phyloP scores from a whole-genome alignment of 805 yeast species.

The Pichia cabralensis region DNA sequence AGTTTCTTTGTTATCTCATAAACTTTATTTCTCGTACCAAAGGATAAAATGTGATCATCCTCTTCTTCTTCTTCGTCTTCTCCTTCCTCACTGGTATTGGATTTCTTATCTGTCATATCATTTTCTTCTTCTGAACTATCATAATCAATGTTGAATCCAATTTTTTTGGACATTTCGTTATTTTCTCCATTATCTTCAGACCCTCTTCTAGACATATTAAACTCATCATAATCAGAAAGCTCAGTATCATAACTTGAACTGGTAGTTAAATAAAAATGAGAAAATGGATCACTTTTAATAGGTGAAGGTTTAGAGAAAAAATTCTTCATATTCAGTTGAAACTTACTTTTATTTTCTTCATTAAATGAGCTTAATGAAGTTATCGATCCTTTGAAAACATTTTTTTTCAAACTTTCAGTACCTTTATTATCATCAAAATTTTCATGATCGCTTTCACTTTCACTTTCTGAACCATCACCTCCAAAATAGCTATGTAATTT shows the following conservation, averaged over 20 bases:
- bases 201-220: conserved; percentile 1
- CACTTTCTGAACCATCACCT: conserved; percentile 15
- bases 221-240: conserved; percentile 1
- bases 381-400: conserved; percentile 9
- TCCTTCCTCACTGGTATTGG: too few relatives aligned
- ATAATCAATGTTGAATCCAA: too few relatives aligned
- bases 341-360: conserved; percentile 11
- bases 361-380: conserved; percentile 14
- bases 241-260: conserved; percentile 2
- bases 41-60: conserved; percentile 10
- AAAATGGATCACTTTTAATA: conserved; percentile 8
- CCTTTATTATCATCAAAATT: neutral
- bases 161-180: too few relatives aligned
- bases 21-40: conserved; percentile 7
- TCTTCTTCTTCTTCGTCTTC: too few relatives aligned
- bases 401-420: conserved; percentile 1
- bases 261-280: conserved; percentile 10
- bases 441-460: conserved; percentile 4
- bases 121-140: too few relatives aligned
- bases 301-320: conserved; percentile 8
- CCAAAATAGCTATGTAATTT: conserved; percentile 25
- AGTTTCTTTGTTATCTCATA: neutral
- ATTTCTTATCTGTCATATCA: too few relatives aligned
- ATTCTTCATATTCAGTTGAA: conserved; percentile 10
- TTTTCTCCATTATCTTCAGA: too few relatives aligned